Percentiles rank a stretch among this genome's conserved stretches.
Conservation (phyloP, 768 basidiomycete species). For the Asterophora lycoperdoides region DNA sequence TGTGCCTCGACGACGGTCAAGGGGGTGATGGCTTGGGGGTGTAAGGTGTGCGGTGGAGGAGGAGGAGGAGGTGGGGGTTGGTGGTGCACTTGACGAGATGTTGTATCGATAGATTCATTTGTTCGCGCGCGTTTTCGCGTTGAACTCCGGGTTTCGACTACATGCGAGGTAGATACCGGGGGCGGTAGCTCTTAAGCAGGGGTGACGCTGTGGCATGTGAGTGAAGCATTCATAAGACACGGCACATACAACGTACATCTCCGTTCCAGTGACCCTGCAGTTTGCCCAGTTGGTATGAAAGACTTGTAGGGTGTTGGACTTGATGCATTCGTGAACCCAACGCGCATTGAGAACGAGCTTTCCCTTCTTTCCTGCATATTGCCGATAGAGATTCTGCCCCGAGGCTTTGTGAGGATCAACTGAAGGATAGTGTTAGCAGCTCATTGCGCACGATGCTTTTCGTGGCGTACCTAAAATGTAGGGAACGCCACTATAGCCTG, state of each 20-base stretch:
- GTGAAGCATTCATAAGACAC: neutral
- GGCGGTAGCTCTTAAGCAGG: slow-evolving; percentile 16
- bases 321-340: slow-evolving; percentile 79
- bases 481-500: slow-evolving; percentile 72
- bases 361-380: slow-evolving; percentile 74
- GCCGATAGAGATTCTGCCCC: slow-evolving; percentile 77
- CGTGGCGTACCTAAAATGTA: slow-evolving; percentile 69
- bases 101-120: slow-evolving; percentile 7
- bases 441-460: neutral
- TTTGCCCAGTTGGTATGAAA: slow-evolving; percentile 76
- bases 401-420: slow-evolving; percentile 77
- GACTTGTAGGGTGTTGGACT: slow-evolving; percentile 63
- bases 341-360: slow-evolving; percentile 70
- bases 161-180: slow-evolving; percentile 8
- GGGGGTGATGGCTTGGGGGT: slow-evolving; percentile 20
- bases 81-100: slow-evolving; percentile 14
- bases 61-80: slow-evolving; percentile 15
- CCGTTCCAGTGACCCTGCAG: slow-evolving; percentile 74
- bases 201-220: slow-evolving; percentile 12
- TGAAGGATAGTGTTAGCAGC: slow-evolving; percentile 25
- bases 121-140: slow-evolving; percentile 9
- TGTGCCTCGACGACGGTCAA: slow-evolving; percentile 27
- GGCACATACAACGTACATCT: slow-evolving; percentile 48
- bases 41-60: slow-evolving; percentile 19
- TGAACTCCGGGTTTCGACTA: slow-evolving; percentile 8